Evolutionary conservation across 2,329 filamentous ascomycete genomes (phyloP), one percentile per base, ranked within the genome.

Genomic region (Sordariomycetes sp.): DNA sequence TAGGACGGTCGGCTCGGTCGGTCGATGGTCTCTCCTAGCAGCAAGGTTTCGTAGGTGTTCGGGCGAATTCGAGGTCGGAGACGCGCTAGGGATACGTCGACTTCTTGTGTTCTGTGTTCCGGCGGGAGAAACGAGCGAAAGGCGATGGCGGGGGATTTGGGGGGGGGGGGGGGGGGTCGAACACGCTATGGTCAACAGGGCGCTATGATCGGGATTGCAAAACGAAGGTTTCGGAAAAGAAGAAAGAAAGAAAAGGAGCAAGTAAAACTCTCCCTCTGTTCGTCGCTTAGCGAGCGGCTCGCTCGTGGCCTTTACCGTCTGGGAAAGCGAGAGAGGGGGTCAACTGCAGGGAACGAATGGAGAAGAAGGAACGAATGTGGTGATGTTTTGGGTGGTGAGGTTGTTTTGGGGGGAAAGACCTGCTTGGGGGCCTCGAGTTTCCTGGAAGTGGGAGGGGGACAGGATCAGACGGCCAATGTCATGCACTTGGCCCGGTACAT

Each of bases 291-390:
- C 54, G 42, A 56, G 22, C n/a, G 54, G 36, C 36, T 22, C 34
- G 54, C 42, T 56, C 54, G 24, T 34, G n/a, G n/a, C 15, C 13
- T 45, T 50, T 22, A 50, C n/a, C 20, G 20, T 22, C 45, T n/a
- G 25, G 35, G 39, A 12, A 25, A 28, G 39, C 36, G 28, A 24
- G 25, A 39, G 50, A 36, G 25, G 50, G 54, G 54, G 54, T 34
- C 34, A 34, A 51, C 50, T 51, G 32, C 54, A 35, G 35, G 54
- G 24, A 22, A 50, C n/a, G 45, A 50, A 56, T 32, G 28, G 28
- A 48, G 25, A 42, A 56, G 50, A 42, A 56, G 39, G 54, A 56
- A 56, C 54, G 54, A 56, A 36, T 56, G 54, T 56, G 54, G 42
- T 56, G 54, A 51, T 56, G 35, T 17, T 55, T 17, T 45, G 54